Conservation (phyloP, 805 yeast species). For the Huiozyma naganishii region DNA sequence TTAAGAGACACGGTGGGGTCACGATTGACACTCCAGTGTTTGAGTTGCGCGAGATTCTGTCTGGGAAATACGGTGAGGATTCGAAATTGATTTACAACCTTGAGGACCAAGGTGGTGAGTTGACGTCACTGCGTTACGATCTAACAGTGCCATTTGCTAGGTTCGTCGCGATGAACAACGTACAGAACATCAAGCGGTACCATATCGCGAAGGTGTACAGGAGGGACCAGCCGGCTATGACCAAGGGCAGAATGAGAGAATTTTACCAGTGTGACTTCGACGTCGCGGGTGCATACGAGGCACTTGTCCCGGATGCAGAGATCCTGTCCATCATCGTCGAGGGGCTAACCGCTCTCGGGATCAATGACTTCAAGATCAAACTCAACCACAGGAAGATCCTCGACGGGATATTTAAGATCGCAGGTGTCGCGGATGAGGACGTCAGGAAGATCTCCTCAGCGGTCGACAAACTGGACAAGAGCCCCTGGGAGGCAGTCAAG, state of each 20-base stretch:
- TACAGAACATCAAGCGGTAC: conserved; percentile 81
- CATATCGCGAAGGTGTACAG: conserved; percentile 98
- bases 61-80: conserved; percentile 98
- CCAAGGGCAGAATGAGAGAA: conserved; percentile 99
- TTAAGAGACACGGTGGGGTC: conserved; percentile 95
- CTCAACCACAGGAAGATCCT: conserved; percentile 90
- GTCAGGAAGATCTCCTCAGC: conserved; percentile 90
- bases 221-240: conserved; percentile 99
- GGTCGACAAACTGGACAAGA: conserved; percentile 90
- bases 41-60: conserved; percentile 85
- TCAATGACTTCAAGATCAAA: conserved; percentile 81
- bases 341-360: conserved; percentile 76
- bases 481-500: conserved; percentile 91
- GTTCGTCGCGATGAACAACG: conserved; percentile 90
- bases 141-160: conserved; percentile 98
- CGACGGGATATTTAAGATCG: conserved; percentile 90
- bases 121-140: conserved; percentile 90
- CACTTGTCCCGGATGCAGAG: conserved; percentile 96
- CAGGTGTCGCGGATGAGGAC: conserved; percentile 91
- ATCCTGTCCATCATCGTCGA: conserved; percentile 70
- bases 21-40: conserved; percentile 98
- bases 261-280: conserved; percentile 98
- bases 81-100: conserved; percentile 90
- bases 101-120: conserved; percentile 98
- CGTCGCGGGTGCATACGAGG: conserved; percentile 84